These are phyloP conservation scores for Hyaloscypha bicolor DNA, from an alignment of 495 filamentous ascomycete genomes.

Conservation along the genomic window DNA sequence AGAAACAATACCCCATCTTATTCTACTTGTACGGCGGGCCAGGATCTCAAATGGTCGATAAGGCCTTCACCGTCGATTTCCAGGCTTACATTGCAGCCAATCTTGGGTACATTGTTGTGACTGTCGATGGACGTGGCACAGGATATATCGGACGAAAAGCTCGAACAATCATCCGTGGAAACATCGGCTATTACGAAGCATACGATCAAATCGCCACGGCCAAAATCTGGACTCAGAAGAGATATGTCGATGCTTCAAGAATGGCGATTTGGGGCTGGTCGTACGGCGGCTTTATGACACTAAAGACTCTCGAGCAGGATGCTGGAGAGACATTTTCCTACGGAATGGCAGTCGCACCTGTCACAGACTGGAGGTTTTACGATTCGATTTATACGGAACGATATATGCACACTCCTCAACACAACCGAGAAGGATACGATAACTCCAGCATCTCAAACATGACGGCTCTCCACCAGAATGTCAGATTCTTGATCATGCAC, in stretches of 20 bases:
- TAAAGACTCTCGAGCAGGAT: conserved; percentile 92
- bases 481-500: conserved; percentile 92
- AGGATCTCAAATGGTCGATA: conserved; percentile 82
- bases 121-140: conserved; percentile 91
- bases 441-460: conserved; percentile 73
- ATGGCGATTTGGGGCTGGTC: conserved; percentile 99
- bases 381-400: conserved; percentile 95
- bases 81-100: conserved; percentile 85
- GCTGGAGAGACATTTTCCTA: conserved; percentile 89
- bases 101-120: conserved; percentile 94
- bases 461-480: conserved; percentile 67
- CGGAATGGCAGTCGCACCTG: conserved; percentile 96
- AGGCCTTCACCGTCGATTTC: conserved; percentile 83
- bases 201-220: conserved; percentile 90
- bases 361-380: conserved; percentile 96
- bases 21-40: conserved; percentile 94
- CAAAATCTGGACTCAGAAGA: conserved; percentile 79
- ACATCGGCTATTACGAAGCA: conserved; percentile 84
- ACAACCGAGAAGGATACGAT: conserved; percentile 77
- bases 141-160: conserved; percentile 86
- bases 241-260: conserved; percentile 77
- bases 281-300: conserved; percentile 95
- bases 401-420: conserved; percentile 91
- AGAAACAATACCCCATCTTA: conserved; percentile 87
- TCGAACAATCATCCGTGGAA: conserved; percentile 77